Evolutionary conservation across 345 rosid species (phyloP).

Genomic region (Diplotaxis tenuifolia): DNA sequence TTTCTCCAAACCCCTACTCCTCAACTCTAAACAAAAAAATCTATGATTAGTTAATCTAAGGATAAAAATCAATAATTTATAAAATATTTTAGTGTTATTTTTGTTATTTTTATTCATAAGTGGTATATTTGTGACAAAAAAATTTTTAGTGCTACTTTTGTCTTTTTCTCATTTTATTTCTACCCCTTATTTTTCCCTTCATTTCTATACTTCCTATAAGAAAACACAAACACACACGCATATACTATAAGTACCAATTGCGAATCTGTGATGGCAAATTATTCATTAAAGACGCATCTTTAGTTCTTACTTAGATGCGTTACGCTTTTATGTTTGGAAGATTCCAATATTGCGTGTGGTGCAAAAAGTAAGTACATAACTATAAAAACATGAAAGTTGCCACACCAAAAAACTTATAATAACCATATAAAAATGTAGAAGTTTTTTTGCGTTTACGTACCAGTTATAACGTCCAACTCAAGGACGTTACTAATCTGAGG

Average conservation of each 20-base stretch:
- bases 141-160: no score
- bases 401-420: not conserved
- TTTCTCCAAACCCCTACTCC: no score
- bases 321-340: constrained; percentile 26
- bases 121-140: no score
- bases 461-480: constrained; percentile 90
- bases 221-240: not conserved
- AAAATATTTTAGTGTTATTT: no score
- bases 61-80: no score
- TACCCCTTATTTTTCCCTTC: no score
- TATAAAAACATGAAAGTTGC: constrained; percentile 14
- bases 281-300: not conserved
- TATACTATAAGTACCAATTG: not conserved
- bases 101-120: no score
- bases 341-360: constrained; percentile 28
- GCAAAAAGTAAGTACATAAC: constrained; percentile 11
- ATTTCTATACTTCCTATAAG: no score
- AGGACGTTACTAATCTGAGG: constrained; percentile 90
- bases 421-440: not conserved
- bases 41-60: no score
- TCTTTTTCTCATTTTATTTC: no score
- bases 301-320: constrained; percentile 15
- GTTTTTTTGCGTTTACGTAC: constrained; percentile 39
- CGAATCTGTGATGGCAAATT: not conserved
- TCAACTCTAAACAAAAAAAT: no score